These are phyloP conservation scores for Hordeum vulgare DNA, from an alignment of 176 grass and related monocot genomes.

Conservation along the genomic window MorexV3_pseudomolecules_assembly NC_058518.1:359139765-359140264, in stretches of 20 bases:
- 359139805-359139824: constrained; percentile 45
- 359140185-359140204: constrained; percentile 70
- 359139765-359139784: neutral
- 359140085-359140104: constrained; percentile 34
- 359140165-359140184: constrained; percentile 88
- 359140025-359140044: neutral
- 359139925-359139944: constrained; percentile 90
- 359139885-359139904: constrained; percentile 66
- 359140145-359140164: constrained; percentile 97
- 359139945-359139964: constrained; percentile 61
- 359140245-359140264: neutral
- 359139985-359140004: constrained; percentile 74
- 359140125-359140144: constrained; percentile 92
- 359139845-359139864: constrained; percentile 90
- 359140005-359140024: neutral
- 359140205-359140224: constrained; percentile 64
- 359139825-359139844: constrained; percentile 91
- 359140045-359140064: too few species aligned
- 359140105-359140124: constrained; percentile 97
- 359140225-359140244: neutral
- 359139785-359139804: neutral
- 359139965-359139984: constrained; percentile 93
- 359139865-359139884: constrained; percentile 81
- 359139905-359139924: constrained; percentile 62
- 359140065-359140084: neutral